Conservation (phyloP, 805 yeast species). For the Starmerella potacharoeniae region DNA sequence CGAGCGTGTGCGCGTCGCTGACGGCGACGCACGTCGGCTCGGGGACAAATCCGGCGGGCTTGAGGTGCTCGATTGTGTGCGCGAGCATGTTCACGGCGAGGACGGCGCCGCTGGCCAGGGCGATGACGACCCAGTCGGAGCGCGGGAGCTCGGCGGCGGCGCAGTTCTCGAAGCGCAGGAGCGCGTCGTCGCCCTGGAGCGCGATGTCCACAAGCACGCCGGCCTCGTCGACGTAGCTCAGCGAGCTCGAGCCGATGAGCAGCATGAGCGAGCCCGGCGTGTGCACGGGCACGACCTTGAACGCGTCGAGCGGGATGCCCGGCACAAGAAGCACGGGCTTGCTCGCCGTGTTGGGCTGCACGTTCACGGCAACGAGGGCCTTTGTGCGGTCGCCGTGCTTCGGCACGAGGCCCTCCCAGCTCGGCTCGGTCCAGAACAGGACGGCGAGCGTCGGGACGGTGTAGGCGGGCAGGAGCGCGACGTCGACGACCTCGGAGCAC, state of each 20-base stretch:
- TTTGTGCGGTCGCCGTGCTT: constrained; percentile 24
- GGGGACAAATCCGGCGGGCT: background rate
- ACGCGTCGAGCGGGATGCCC: constrained; percentile 64
- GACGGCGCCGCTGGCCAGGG: background rate
- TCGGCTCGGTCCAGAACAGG: constrained; percentile 43
- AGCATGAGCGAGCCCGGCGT: background rate
- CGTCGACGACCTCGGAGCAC: constrained; percentile 44
- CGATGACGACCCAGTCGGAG: background rate
- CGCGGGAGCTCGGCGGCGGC: background rate
- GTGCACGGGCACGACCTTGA: constrained; percentile 41
- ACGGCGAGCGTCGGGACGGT: constrained; percentile 74
- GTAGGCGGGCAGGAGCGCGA: constrained; percentile 61
- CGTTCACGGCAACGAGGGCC: background rate
- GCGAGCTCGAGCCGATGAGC: constrained; percentile 1
- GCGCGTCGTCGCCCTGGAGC: background rate
- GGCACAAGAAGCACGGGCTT: constrained; percentile 27
- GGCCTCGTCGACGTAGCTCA: background rate
- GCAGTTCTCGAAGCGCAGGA: background rate
- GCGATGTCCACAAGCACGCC: background rate
- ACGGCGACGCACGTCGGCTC: constrained; percentile 1
- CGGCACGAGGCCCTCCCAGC: constrained; percentile 72
- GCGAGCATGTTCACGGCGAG: background rate
- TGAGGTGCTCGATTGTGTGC: background rate
- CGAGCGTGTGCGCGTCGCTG: background rate
- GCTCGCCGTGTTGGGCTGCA: background rate